Conservation (phyloP, 176 grass and related monocot genomes). For the Areca catechu region DNA sequence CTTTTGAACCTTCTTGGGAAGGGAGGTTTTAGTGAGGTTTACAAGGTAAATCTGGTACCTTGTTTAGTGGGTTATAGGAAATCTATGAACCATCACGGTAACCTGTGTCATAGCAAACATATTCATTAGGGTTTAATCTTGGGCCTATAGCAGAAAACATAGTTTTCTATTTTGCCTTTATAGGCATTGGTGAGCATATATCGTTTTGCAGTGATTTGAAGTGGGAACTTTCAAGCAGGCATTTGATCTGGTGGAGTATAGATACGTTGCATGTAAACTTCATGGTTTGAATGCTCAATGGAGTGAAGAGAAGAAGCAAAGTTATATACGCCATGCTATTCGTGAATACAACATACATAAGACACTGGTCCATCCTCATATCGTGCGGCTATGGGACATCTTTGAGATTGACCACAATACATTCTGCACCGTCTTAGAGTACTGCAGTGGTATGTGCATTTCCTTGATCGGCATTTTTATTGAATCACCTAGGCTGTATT, state of each 20-base stretch:
- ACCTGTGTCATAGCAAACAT: too few species aligned
- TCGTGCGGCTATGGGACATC: slow-evolving; percentile 95
- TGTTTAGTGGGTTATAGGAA: neutral
- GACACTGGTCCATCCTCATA: slow-evolving; percentile 92
- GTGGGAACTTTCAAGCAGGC: slow-evolving; percentile 45
- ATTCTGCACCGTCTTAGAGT: slow-evolving; percentile 96
- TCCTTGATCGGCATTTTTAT: neutral
- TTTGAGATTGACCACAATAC: slow-evolving; percentile 98
- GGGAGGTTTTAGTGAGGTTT: slow-evolving; percentile 99
- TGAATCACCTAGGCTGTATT: too few species aligned
- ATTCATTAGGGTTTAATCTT: too few species aligned
- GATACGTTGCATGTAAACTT: slow-evolving; percentile 96
- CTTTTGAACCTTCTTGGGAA: slow-evolving; percentile 99
- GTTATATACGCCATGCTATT: slow-evolving; percentile 94
- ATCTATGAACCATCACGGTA: too few species aligned
- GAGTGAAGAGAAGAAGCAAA: slow-evolving; percentile 98
- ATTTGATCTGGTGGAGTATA: slow-evolving; percentile 96
- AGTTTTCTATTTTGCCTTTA: slow-evolving; percentile 11
- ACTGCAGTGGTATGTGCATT: slow-evolving; percentile 80
- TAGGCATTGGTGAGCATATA: slow-evolving; percentile 2
- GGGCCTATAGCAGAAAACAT: too few species aligned
- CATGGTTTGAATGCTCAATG: slow-evolving; percentile 95
- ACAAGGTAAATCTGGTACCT: slow-evolving; percentile 45
- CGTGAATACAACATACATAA: slow-evolving; percentile 99
- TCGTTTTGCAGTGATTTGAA: slow-evolving; percentile 17